Percentiles rank a stretch among this genome's conserved stretches.
Evolutionary conservation across 805 yeast species (phyloP).

Genomic region (Ogataea corticis): DNA sequence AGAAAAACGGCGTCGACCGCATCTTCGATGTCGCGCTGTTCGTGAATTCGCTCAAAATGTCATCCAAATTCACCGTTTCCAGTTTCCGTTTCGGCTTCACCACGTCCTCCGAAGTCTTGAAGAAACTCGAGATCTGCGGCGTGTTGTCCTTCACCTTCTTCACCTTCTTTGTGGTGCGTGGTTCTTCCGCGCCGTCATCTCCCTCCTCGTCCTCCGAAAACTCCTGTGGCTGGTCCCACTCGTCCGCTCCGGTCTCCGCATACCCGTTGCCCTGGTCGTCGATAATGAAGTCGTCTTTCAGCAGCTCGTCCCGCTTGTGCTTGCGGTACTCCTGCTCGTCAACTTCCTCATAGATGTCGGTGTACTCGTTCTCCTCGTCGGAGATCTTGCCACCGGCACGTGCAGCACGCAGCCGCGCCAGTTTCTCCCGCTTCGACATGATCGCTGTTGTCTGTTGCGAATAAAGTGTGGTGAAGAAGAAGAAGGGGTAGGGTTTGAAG

Average conservation of each 20-base stretch:
- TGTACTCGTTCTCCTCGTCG: slow-evolving; percentile 39
- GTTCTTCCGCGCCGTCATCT: slow-evolving; percentile 29
- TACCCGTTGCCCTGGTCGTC: slow-evolving; percentile 95
- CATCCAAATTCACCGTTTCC: slow-evolving; percentile 57
- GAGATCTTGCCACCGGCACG: slow-evolving; percentile 57
- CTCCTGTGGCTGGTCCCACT: slow-evolving; percentile 67
- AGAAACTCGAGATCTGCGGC: slow-evolving; percentile 47
- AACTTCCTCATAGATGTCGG: slow-evolving; percentile 82
- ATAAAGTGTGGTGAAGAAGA: not conserved
- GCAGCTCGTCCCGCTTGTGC: slow-evolving; percentile 74
- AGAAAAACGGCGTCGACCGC: slow-evolving; percentile 24
- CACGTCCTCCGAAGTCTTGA: slow-evolving; percentile 38
- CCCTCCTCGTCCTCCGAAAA: slow-evolving; percentile 58
- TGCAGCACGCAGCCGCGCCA: slow-evolving; percentile 64
- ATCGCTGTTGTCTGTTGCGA: not conserved
- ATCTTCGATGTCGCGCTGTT: slow-evolving; percentile 23
- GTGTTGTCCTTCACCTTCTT: slow-evolving; percentile 32
- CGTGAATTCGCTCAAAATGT: slow-evolving; percentile 61
- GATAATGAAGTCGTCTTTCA: slow-evolving; percentile 90
- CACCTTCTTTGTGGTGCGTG: slow-evolving; percentile 33
- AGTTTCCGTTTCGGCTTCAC: slow-evolving; percentile 39
- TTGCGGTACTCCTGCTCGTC: slow-evolving; percentile 78
- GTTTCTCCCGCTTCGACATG: slow-evolving; percentile 39
- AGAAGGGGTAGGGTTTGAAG: not conserved
- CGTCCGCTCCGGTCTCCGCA: slow-evolving; percentile 90